Conservation (phyloP, 164 flowering plant genomes). For the Buxus sempervirens region DNA sequence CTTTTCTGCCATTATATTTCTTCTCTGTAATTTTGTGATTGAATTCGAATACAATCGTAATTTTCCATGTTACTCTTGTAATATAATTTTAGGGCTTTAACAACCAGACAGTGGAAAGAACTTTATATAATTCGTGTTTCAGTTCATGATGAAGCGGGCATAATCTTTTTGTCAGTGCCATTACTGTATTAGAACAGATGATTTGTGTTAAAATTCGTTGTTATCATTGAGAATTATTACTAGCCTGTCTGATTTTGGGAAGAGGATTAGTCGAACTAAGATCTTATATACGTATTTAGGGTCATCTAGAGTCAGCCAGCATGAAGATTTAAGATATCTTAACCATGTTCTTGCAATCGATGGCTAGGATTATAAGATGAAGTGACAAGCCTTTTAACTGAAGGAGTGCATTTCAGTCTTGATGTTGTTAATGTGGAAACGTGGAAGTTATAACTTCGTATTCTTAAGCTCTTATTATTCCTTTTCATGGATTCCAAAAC, state of each 20-base stretch:
- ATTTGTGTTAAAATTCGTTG: background rate
- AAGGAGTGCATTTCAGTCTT: background rate
- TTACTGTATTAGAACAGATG: background rate
- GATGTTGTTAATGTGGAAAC: too few relatives aligned
- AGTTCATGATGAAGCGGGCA: background rate
- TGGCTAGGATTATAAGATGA: background rate
- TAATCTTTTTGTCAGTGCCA: background rate
- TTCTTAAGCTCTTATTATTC: too few relatives aligned
- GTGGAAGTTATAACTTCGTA: too few relatives aligned
- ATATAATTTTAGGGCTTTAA: too few relatives aligned
- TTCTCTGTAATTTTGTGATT: too few relatives aligned
- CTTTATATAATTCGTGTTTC: too few relatives aligned
- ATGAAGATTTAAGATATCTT: background rate
- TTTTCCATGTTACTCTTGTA: too few relatives aligned
- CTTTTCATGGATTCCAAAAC: too few relatives aligned
- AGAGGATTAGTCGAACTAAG: background rate
- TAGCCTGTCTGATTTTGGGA: background rate
- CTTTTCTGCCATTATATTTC: too few relatives aligned
- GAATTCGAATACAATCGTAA: too few relatives aligned
- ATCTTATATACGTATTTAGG: background rate
- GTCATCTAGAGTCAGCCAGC: background rate
- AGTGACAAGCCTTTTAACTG: background rate
- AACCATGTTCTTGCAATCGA: background rate
- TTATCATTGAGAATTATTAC: background rate
- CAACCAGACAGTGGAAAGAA: too few relatives aligned